Evolutionary conservation across 306 rosid species (phyloP).

Genomic region (Sicyos edulis): DNA sequence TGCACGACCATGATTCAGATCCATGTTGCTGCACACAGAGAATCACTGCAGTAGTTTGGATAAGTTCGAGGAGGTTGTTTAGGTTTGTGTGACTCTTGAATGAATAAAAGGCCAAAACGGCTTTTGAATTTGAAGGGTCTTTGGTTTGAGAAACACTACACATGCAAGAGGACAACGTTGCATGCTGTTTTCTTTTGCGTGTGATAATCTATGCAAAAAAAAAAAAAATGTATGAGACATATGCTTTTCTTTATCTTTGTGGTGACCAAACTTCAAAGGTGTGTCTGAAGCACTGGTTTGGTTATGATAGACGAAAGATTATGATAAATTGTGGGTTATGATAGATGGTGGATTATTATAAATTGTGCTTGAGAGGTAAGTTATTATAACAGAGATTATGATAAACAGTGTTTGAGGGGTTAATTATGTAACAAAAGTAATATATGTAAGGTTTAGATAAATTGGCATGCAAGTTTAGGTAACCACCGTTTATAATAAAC

Average conservation of each 20-base stretch:
- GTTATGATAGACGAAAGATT: too few species aligned
- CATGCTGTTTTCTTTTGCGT: neutral
- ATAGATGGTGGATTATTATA: too few species aligned
- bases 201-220: neutral
- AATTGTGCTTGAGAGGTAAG: too few species aligned
- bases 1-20: neutral
- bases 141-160: neutral
- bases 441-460: too few species aligned
- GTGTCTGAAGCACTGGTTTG: too few species aligned
- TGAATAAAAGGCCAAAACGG: conserved; percentile 19
- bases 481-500: too few species aligned
- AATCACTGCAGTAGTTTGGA: neutral
- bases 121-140: neutral
- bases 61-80: neutral
- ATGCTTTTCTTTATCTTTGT: neutral
- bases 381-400: too few species aligned
- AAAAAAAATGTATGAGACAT: neutral
- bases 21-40: neutral
- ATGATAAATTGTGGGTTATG: too few species aligned
- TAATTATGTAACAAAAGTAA: too few species aligned
- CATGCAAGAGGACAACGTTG: neutral
- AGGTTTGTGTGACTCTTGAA: neutral
- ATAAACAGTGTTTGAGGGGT: too few species aligned
- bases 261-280: neutral
- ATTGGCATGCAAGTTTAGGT: too few species aligned